Base-by-base conservation (phyloP, 768 basidiomycete species). In the Leccinum longicurvipes region DNA sequence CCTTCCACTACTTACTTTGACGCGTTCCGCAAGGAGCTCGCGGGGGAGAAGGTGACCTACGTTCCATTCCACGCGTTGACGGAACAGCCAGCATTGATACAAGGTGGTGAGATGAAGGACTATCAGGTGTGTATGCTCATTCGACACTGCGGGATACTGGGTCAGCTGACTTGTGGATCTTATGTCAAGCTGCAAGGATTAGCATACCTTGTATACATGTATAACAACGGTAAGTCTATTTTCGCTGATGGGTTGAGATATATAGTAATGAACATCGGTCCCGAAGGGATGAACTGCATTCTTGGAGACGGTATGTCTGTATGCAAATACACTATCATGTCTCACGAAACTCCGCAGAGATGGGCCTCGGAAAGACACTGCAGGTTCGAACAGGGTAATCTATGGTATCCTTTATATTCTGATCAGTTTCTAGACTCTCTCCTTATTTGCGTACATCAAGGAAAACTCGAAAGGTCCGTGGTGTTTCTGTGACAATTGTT, bases 341-440 rank as follows among this genome's bases (percentile, higher is more conserved):
- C 1, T 53, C 14, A 58, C 34, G 4, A 47, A 44, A 34, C 4
- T 44, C n/a, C 14, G 19, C 53, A 82, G 81, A 71, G 52, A 84
- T 84, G 82, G 83, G 83, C 60, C 77, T 86, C 5, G 84, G 84
- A 6, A 86, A 86, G 65, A 86, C 85, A 0, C 69, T 86, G 21
- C 84, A 85, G 72, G 81, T 80, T 59, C 12, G 66, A 25, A 24
- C 28, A 12, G 11, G 44, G 14, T 1, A 2, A 17, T 15, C 0
- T 7, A 19, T 14, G 29, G 39, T 15, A 28, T 46, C 25, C 11
- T 39, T 41, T 41, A 14, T 19, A 14, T 49, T 39, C 58, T 58
- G 39, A 67, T 25, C 45, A 25, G 44, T 29, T 4, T 25, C 14
- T 17, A 77, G 79, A 84, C 84, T 6, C 71, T 86, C 1, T 79